phyloP scores from a whole-genome alignment of 139 green algal genomes.

The Chlorella sorokiniana region DNA sequence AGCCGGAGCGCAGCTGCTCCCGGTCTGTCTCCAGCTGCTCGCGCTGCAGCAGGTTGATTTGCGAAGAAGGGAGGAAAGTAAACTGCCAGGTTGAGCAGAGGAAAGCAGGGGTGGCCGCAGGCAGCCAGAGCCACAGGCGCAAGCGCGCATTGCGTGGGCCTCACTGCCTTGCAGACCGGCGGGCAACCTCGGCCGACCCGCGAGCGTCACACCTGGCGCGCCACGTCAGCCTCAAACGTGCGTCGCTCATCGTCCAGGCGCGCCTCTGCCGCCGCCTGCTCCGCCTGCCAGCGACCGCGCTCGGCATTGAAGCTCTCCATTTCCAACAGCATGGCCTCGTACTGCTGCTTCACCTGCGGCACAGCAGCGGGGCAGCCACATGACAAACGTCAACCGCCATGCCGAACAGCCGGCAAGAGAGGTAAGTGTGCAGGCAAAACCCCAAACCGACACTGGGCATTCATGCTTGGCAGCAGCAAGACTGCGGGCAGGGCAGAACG shows the following conservation, averaged over 20 bases:
- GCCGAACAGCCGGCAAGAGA: no score
- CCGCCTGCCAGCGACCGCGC: conserved; percentile 24
- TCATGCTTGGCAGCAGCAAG: no score
- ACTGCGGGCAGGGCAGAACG: no score
- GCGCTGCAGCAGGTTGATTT: neutral
- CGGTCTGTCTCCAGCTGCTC: conserved; percentile 25
- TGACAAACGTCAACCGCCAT: no score
- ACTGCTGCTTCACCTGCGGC: conserved; percentile 31
- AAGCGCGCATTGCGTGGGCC: no score
- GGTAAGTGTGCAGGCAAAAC: no score
- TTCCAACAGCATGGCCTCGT: conserved; percentile 35
- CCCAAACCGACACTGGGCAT: no score
- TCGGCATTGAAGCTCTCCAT: conserved; percentile 14
- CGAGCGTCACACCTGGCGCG: conserved; percentile 1
- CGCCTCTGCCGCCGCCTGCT: conserved; percentile 14
- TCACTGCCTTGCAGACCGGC: neutral
- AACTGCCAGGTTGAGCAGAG: no score
- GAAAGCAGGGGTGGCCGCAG: no score
- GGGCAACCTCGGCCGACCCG: neutral
- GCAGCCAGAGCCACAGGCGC: no score
- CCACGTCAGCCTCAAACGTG: neutral
- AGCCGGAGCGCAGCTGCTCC: conserved; percentile 22
- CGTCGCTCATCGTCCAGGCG: conserved; percentile 29
- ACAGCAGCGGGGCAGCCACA: neutral
- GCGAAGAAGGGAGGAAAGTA: no score